A percentile compares a stretch with the other conserved stretches of the same genome.
Conservation (phyloP, 345 rosid genomes). For the Citrus inodora region DNA sequence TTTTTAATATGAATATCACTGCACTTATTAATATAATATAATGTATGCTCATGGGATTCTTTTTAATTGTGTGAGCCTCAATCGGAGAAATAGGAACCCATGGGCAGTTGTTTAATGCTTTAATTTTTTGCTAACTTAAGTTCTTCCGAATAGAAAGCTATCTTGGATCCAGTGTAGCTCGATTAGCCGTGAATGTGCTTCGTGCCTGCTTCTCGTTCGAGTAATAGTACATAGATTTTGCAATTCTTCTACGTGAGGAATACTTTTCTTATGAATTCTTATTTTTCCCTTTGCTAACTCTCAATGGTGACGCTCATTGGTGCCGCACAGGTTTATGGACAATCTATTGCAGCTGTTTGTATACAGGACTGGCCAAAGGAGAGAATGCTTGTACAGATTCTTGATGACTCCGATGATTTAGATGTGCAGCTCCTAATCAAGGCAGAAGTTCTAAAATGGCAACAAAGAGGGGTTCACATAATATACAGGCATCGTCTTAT, state of each 20-base stretch:
- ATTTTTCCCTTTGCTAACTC: not conserved
- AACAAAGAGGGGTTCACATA: conserved; percentile 73
- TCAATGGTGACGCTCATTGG: not conserved
- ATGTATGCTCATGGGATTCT: no score
- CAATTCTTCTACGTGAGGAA: not conserved
- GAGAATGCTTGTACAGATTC: conserved; percentile 77
- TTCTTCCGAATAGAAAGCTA: no score
- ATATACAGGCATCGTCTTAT: conserved; percentile 83
- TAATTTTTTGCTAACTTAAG: no score
- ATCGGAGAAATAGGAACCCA: no score
- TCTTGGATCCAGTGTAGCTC: no score
- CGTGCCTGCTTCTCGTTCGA: no score
- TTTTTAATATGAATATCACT: no score
- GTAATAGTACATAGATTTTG: not conserved
- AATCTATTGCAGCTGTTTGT: conserved; percentile 80
- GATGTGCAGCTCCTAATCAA: conserved; percentile 75
- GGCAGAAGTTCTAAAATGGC: conserved; percentile 91
- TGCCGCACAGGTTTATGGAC: conserved; percentile 64
- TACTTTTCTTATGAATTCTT: not conserved
- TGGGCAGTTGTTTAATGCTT: no score
- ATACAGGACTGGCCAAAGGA: conserved; percentile 89
- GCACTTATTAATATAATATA: no score
- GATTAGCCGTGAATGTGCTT: no score
- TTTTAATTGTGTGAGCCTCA: no score
- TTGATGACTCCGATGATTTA: conserved; percentile 82